Evolutionary conservation across 2,329 filamentous ascomycete species (phyloP).

Genomic region (Ophiognomonia clavigignenti-juglandacearum): DNA sequence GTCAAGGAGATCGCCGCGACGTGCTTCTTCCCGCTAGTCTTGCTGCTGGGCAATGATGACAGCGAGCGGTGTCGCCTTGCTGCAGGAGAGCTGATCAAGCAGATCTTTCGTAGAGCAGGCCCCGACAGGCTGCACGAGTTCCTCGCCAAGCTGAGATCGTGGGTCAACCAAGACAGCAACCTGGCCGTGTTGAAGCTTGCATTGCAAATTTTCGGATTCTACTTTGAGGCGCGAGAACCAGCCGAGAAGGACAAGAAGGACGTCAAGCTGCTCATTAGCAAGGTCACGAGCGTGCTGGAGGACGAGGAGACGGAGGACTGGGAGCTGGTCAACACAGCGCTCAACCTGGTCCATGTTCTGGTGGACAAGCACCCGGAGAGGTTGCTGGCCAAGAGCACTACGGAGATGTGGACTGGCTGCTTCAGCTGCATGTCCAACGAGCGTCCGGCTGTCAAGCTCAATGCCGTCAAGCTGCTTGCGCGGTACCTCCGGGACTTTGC

Average conservation of each 20-base stretch:
- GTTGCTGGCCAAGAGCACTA: slow-evolving; percentile 55
- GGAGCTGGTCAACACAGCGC: slow-evolving; percentile 68
- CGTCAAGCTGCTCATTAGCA: slow-evolving; percentile 55
- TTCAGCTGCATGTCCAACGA: slow-evolving; percentile 66
- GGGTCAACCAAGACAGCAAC: slow-evolving; percentile 73
- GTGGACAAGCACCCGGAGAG: slow-evolving; percentile 60
- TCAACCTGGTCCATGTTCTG: slow-evolving; percentile 65
- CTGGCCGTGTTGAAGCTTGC: slow-evolving; percentile 65
- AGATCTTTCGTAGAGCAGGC: slow-evolving; percentile 74
- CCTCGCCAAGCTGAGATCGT: slow-evolving; percentile 64
- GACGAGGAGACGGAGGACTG: slow-evolving; percentile 56
- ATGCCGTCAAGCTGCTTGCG: slow-evolving; percentile 68
- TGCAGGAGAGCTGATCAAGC: slow-evolving; percentile 73
- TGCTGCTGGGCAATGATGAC: slow-evolving; percentile 84
- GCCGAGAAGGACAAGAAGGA: slow-evolving; percentile 62
- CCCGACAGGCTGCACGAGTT: slow-evolving; percentile 67
- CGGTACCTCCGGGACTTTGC: slow-evolving; percentile 79
- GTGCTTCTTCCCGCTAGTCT: slow-evolving; percentile 81
- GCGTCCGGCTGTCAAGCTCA: slow-evolving; percentile 70
- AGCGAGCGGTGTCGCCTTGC: slow-evolving; percentile 79
- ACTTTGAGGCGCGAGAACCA: slow-evolving; percentile 66
- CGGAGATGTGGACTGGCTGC: slow-evolving; percentile 66
- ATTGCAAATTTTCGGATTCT: slow-evolving; percentile 76
- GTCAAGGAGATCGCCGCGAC: slow-evolving; percentile 76
- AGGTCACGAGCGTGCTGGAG: slow-evolving; percentile 47